phyloP scores from a whole-genome alignment of 129 eudicot species.

The Tagetes patula region DNA sequence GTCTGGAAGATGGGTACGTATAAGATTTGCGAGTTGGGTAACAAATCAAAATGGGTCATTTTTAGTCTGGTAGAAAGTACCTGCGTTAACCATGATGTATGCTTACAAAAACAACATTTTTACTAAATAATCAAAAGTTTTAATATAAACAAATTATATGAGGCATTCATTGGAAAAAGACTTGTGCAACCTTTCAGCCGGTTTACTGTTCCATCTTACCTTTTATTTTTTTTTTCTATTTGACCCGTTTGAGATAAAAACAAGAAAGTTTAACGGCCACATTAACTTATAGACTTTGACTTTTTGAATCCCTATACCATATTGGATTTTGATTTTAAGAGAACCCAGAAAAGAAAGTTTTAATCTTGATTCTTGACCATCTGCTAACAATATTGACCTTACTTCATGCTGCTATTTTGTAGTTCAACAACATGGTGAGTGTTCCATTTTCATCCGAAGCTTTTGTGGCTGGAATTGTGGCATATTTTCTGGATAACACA shows the following conservation, averaged over 20 bases:
- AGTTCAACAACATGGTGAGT: constrained; percentile 66
- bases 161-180: too few species aligned
- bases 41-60: not conserved
- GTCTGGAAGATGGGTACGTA: constrained; percentile 63
- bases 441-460: constrained; percentile 71
- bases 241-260: not conserved
- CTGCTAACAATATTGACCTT: not conserved
- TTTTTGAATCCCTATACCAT: not conserved
- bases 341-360: not conserved
- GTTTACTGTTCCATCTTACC: not conserved
- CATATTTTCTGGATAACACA: constrained; percentile 65
- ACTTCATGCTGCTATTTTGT: constrained; percentile 8
- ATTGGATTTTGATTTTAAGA: not conserved
- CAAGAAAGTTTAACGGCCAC: not conserved
- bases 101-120: not conserved
- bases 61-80: not conserved
- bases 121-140: not conserved
- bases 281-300: not conserved
- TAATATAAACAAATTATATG: not conserved
- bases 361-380: constrained; percentile 24
- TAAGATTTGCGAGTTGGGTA: not conserved
- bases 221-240: not conserved
- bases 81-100: not conserved
- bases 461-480: constrained; percentile 65
- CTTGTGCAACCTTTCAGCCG: not conserved